These are phyloP conservation scores for Aureobasidium lini DNA, from an alignment of 2,329 filamentous ascomycete genomes.

Conservation along the genomic window DNA sequence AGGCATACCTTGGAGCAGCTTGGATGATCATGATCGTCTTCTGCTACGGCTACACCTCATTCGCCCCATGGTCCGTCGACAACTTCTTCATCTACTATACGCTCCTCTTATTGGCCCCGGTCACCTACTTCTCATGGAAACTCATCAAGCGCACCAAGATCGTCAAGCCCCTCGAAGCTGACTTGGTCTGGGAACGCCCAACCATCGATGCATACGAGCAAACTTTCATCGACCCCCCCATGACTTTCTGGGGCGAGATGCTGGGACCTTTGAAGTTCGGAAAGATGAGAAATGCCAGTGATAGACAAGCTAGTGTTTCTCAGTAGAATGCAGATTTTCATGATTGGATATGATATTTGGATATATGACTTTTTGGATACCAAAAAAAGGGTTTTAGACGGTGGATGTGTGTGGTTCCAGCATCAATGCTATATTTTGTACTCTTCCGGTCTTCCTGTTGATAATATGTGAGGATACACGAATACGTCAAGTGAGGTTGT, in stretches of 20 bases:
- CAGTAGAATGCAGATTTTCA: too few species aligned
- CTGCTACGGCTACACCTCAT: slow-evolving; percentile 50
- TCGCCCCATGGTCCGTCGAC: slow-evolving; percentile 38
- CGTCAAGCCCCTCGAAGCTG: slow-evolving; percentile 47
- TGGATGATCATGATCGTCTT: slow-evolving; percentile 31
- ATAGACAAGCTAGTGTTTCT: background rate
- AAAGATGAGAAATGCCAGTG: background rate
- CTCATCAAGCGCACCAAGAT: slow-evolving; percentile 52
- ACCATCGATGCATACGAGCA: slow-evolving; percentile 52
- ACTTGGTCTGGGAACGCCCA: slow-evolving; percentile 55
- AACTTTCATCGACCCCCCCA: slow-evolving; percentile 39
- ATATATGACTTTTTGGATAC: too few species aligned
- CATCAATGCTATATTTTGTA: too few species aligned
- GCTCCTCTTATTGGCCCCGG: slow-evolving; percentile 39
- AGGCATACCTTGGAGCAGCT: slow-evolving; percentile 50
- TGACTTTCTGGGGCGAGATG: slow-evolving; percentile 51
- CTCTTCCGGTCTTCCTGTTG: too few species aligned
- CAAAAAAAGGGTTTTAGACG: too few species aligned
- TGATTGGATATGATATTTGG: too few species aligned
- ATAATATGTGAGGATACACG: too few species aligned
- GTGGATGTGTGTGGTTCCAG: too few species aligned
- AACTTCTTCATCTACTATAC: slow-evolving; percentile 46
- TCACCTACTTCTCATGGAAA: slow-evolving; percentile 57
- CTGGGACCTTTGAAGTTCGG: background rate
- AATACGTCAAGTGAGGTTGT: too few species aligned